These are phyloP conservation scores for Colletotrichum lini DNA, from an alignment of 2,329 filamentous ascomycete genomes.

Conservation along the genomic window DNA sequence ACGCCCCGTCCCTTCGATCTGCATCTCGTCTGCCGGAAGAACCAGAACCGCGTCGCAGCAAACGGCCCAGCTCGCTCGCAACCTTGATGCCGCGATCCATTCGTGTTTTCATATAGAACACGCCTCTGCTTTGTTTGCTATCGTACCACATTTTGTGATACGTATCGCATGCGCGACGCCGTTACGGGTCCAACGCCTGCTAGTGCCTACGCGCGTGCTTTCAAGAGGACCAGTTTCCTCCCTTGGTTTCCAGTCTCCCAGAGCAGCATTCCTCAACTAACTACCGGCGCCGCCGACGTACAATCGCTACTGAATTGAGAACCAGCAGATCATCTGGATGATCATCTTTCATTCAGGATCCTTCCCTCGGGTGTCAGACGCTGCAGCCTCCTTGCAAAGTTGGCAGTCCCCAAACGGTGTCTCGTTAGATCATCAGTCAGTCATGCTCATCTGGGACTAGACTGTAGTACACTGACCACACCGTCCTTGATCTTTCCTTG, in stretches of 20 bases:
- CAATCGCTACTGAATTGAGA: constrained; percentile 4
- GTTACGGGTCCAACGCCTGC: constrained; percentile 16
- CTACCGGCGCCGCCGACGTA: neutral
- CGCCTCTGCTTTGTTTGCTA: constrained; percentile 17
- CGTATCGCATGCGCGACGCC: constrained; percentile 12
- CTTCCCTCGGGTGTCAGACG: constrained; percentile 8
- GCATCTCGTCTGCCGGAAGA: constrained; percentile 4
- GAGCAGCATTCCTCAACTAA: constrained; percentile 20
- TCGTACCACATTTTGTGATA: constrained; percentile 14
- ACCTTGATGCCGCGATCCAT: neutral
- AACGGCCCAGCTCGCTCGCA: constrained; percentile 2
- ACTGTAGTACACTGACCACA: neutral
- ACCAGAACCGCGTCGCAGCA: neutral
- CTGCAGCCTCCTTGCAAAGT: constrained; percentile 21
- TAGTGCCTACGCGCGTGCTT: constrained; percentile 16
- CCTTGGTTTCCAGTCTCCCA: neutral
- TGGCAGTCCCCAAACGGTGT: constrained; percentile 11
- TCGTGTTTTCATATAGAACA: constrained; percentile 5
- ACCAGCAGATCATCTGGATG: neutral
- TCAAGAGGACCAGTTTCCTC: constrained; percentile 19
- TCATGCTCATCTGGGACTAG: constrained; percentile 5
- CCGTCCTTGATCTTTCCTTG: neutral
- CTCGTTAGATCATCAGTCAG: constrained; percentile 24
- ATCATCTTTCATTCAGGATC: constrained; percentile 9
- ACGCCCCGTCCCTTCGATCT: neutral